A percentile compares a stretch with the other conserved stretches of the same genome.
Conservation (phyloP, 495 filamentous ascomycete genomes). For the Aspergillus coremiiformis region DNA sequence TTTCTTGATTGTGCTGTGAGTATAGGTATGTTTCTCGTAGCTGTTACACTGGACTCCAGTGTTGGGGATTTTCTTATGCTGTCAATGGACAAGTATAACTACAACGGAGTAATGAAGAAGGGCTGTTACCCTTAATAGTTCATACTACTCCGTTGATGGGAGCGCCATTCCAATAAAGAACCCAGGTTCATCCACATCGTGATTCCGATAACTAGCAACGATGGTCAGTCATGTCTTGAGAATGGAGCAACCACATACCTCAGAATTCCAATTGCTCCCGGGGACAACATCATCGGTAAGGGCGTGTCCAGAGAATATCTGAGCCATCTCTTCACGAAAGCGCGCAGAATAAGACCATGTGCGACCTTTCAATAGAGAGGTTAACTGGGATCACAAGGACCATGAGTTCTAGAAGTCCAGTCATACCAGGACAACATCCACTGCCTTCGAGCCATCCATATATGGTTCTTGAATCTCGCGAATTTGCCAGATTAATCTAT, state of each 20-base stretch:
- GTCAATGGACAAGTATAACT: too few relatives aligned
- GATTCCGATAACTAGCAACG: background rate
- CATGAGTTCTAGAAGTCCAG: background rate
- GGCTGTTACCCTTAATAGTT: too few relatives aligned
- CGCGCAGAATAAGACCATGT: constrained; percentile 72
- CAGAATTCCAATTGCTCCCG: constrained; percentile 67
- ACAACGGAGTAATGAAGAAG: too few relatives aligned
- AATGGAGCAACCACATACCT: constrained; percentile 34
- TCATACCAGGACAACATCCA: constrained; percentile 47
- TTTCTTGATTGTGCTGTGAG: background rate
- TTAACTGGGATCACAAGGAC: background rate
- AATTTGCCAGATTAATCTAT: constrained; percentile 61
- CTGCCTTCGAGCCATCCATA: constrained; percentile 41
- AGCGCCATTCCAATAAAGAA: background rate
- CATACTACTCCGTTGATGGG: background rate
- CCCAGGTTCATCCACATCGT: background rate
- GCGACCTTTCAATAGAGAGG: constrained; percentile 29
- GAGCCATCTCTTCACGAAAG: constrained; percentile 76
- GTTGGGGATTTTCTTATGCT: too few relatives aligned
- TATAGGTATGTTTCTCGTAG: too few relatives aligned
- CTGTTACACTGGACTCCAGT: too few relatives aligned
- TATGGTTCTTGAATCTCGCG: constrained; percentile 40
- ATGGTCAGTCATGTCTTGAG: background rate
- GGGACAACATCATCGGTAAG: constrained; percentile 62
- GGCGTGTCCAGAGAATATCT: constrained; percentile 56